Evolutionary conservation across 2,329 filamentous ascomycete genomes (phyloP).

Genomic region (Lachnellula subtilissima): DNA sequence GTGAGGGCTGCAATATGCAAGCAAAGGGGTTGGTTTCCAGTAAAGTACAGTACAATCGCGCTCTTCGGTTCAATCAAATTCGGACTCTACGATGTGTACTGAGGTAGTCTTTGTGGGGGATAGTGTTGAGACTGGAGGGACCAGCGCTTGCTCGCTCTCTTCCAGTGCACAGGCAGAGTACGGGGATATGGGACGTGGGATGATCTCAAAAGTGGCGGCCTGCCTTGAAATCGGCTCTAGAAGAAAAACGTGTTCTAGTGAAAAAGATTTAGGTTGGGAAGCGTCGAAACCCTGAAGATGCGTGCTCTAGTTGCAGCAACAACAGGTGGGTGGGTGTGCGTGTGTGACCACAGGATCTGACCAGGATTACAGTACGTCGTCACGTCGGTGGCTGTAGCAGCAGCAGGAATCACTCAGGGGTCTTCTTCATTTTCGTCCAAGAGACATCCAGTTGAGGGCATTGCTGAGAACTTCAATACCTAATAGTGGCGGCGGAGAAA

Average conservation of each 20-base stretch:
- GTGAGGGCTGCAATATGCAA: conserved; percentile 5
- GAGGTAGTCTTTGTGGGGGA: background rate
- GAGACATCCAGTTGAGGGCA: background rate
- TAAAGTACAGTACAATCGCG: conserved; percentile 3
- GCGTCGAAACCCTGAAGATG: conserved; percentile 10
- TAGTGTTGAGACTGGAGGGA: background rate
- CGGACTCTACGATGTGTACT: background rate
- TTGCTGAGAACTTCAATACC: background rate
- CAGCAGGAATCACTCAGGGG: background rate
- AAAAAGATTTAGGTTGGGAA: conserved; percentile 5
- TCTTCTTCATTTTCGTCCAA: background rate
- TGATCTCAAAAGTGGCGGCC: background rate
- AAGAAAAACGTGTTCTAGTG: conserved; percentile 16
- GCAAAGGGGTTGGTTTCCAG: conserved; percentile 14
- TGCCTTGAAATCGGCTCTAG: conserved; percentile 14
- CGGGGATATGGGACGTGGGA: conserved; percentile 6
- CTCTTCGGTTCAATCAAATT: conserved; percentile 11
- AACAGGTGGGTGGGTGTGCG: conserved; percentile 2
- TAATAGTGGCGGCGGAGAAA: background rate
- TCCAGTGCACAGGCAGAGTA: background rate
- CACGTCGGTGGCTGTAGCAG: background rate
- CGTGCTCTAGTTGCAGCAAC: conserved; percentile 4
- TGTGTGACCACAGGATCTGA: background rate
- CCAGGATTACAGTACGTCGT: background rate
- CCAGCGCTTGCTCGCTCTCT: background rate